Evolutionary conservation across 495 filamentous ascomycete species (phyloP).

Genomic region (Glonium stellatum): DNA sequence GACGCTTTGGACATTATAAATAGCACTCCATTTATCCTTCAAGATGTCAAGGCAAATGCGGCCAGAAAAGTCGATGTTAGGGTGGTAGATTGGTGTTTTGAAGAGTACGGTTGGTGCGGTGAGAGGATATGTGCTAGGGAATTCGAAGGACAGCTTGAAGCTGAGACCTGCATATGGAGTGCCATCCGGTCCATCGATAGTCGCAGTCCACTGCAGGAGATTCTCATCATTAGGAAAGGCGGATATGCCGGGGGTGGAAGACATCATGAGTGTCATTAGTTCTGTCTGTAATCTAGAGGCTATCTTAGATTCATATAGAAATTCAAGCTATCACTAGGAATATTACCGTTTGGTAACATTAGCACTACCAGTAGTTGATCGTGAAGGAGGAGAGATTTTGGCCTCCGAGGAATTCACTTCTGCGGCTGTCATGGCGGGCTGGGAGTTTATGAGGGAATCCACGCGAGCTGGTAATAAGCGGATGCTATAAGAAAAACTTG

Average conservation of each 20-base stretch:
- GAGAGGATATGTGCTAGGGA: conserved; percentile 90
- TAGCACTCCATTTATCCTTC: conserved; percentile 95
- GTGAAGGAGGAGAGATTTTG: neutral
- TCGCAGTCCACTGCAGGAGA: conserved; percentile 85
- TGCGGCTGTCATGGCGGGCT: neutral
- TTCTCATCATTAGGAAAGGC: conserved; percentile 93
- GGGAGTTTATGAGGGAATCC: conserved; percentile 1
- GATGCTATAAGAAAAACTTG: too few species aligned
- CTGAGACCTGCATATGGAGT: conserved; percentile 85
- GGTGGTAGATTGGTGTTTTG: conserved; percentile 43
- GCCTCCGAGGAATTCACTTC: neutral
- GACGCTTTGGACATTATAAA: conserved; percentile 91
- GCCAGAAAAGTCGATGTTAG: conserved; percentile 40
- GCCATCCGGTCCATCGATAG: conserved; percentile 82
- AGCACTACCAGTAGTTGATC: neutral
- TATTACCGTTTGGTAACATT: conserved; percentile 2
- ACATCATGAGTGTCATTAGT: conserved; percentile 96
- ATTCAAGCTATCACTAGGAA: neutral
- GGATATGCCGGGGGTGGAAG: conserved; percentile 84
- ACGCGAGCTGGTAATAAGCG: neutral
- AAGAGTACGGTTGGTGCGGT: conserved; percentile 78
- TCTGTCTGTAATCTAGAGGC: conserved; percentile 78
- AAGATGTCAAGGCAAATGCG: conserved; percentile 71
- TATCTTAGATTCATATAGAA: neutral
- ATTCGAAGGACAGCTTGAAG: conserved; percentile 89